Conservation (phyloP, 805 yeast species). For the Candida anglica region DNA sequence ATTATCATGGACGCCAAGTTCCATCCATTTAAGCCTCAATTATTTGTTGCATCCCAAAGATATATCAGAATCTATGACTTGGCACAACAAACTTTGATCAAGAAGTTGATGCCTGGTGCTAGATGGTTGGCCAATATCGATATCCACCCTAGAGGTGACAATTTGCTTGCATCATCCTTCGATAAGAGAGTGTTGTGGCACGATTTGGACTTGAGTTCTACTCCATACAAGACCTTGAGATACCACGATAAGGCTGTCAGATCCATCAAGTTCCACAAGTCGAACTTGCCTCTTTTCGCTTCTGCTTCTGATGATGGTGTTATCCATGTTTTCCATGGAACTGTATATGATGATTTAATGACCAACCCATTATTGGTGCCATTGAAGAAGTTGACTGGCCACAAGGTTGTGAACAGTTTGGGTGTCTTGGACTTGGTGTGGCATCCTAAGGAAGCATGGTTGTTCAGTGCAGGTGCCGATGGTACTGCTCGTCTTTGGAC, state of each 20-base stretch:
- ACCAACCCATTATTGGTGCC: conserved; percentile 96
- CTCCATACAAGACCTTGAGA: conserved; percentile 93
- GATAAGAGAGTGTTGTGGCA: conserved; percentile 98
- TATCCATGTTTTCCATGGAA: conserved; percentile 92
- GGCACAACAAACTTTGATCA: conserved; percentile 76
- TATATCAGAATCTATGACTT: conserved; percentile 88
- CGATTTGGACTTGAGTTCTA: conserved; percentile 80
- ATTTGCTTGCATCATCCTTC: conserved; percentile 84
- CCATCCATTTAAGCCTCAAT: conserved; percentile 94
- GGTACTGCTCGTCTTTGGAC: conserved; percentile 97
- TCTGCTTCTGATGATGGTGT: conserved; percentile 94
- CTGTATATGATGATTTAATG: conserved; percentile 93
- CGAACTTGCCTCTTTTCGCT: conserved; percentile 83
- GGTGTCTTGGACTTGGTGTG: conserved; percentile 87
- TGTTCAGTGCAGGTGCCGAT: conserved; percentile 96
- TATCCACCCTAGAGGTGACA: conserved; percentile 95
- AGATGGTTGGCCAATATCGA: conserved; percentile 90
- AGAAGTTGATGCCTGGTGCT: conserved; percentile 91
- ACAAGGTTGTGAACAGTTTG: conserved; percentile 68
- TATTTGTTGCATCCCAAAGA: conserved; percentile 92
- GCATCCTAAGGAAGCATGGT: conserved; percentile 99
- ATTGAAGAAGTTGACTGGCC: conserved; percentile 89
- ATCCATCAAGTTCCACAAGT: conserved; percentile 79
- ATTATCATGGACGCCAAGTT: conserved; percentile 93
- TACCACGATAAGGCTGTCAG: conserved; percentile 96